Conservation (phyloP, 1,284 basidiomycete genomes). For the Pyrrhoderma lamaoense region DNA sequence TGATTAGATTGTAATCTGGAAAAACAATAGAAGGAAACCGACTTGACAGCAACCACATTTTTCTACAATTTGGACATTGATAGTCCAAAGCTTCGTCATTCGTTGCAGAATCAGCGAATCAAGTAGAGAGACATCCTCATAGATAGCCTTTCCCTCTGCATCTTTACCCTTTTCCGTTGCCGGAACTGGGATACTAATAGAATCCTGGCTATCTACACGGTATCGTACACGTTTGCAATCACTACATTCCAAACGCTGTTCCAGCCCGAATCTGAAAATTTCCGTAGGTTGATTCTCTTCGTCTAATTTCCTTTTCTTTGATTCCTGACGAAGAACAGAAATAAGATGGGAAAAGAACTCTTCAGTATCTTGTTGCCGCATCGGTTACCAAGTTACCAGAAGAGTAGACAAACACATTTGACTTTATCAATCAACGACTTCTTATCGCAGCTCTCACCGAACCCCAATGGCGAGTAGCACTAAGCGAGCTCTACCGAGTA, state of each 20-base stretch:
- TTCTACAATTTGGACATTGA: conserved; percentile 50
- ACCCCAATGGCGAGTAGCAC: conserved; percentile 21
- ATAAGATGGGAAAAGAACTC: conserved; percentile 89
- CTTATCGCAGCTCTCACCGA: conserved; percentile 22
- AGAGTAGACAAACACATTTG: conserved; percentile 24
- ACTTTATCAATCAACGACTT: conserved; percentile 26
- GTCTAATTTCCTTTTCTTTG: conserved; percentile 42
- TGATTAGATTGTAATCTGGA: background rate
- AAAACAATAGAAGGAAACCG: conserved; percentile 23
- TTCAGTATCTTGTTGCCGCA: conserved; percentile 48
- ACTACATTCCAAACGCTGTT: conserved; percentile 80
- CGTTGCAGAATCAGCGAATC: conserved; percentile 66
- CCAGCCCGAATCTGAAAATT: conserved; percentile 76
- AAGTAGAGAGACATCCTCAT: conserved; percentile 62
- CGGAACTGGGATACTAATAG: conserved; percentile 76
- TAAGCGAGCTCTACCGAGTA: conserved; percentile 25
- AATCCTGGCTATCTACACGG: conserved; percentile 71
- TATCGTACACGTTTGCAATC: conserved; percentile 88
- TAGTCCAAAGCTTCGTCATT: conserved; percentile 70
- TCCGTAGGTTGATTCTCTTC: conserved; percentile 54
- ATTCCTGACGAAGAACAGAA: conserved; percentile 58
- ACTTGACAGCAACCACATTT: conserved; percentile 64
- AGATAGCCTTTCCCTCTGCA: conserved; percentile 57
- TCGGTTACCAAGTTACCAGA: conserved; percentile 22
- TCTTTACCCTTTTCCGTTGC: conserved; percentile 47